These are phyloP conservation scores for Diutina siamensis DNA, from an alignment of 1,139 yeast genomes.

Conservation along the genomic window DNA sequence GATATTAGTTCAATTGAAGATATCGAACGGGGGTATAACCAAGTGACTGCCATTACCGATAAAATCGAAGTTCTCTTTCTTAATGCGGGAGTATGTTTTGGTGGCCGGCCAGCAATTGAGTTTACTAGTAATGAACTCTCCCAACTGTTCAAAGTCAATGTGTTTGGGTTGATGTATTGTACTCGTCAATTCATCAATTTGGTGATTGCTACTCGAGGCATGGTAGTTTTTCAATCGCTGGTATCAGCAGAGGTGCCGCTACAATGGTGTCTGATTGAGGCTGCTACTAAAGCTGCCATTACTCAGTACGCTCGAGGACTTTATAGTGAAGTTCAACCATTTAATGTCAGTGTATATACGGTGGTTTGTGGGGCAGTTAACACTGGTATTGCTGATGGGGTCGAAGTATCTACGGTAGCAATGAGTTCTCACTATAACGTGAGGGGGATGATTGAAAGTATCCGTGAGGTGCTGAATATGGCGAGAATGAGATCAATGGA, in stretches of 20 bases:
- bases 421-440: conserved; percentile 17
- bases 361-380: conserved; percentile 31
- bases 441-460: conserved; percentile 20
- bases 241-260: conserved; percentile 25
- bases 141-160: conserved; percentile 21
- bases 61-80: conserved; percentile 8
- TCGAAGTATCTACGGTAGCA: conserved; percentile 5
- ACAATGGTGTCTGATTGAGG: conserved; percentile 23
- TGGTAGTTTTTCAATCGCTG: conserved; percentile 25
- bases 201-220: conserved; percentile 24
- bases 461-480: conserved; percentile 17
- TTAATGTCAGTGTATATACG: conserved; percentile 25
- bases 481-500: conserved; percentile 10
- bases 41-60: conserved; percentile 12
- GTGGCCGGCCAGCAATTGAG: conserved; percentile 23
- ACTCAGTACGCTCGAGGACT: conserved; percentile 17
- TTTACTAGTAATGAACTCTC: conserved; percentile 16
- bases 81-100: conserved; percentile 4
- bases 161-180: conserved; percentile 26
- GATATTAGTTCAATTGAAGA: conserved; percentile 22
- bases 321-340: conserved; percentile 19
- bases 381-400: conserved; percentile 20
- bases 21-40: conserved; percentile 15
- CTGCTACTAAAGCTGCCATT: conserved; percentile 24
- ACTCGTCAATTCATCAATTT: conserved; percentile 22